Base-by-base conservation (phyloP, 176 grass and related monocot species). In the Musa acuminata region DNA sequence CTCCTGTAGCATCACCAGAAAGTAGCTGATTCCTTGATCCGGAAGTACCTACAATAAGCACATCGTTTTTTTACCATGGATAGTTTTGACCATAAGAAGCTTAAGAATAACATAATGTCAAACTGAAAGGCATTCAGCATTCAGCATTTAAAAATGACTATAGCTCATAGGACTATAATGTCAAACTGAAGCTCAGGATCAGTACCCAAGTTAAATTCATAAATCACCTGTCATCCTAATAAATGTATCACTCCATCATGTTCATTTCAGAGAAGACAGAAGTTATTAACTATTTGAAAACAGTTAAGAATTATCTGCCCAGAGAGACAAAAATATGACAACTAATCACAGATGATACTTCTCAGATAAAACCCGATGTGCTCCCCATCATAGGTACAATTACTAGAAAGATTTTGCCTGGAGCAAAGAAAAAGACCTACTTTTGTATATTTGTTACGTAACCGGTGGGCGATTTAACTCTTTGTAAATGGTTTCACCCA, bases 11-110 rank as follows among this genome's bases (percentile, higher is more conserved):
- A 50, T 68, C 51, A 54, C 62, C 79, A 64, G 55, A 75, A 22
- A 71, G 62, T 74, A 43, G 65, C 16, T 81, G 81, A 84, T 80
- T 49, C 71, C 85, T 82, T 72, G 85, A 86, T 35, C 75, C 20
- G 9, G 50, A 83, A 83, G 52, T 71, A 62, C 85, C 91, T 63
- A 53, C 68, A 67, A 7, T 73, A 73, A 27, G 48, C n/a, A 64
- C 11, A 74, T 20, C 22, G n/a, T 1, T 73, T 53, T 78, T 62
- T 7, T 49, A 87, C 63, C 53, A 75, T 25, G 4, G 35, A 43
- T 67, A 67, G 53, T 27, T 51, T 24, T 49, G 67, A 24, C 19
- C 10, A 10, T 9, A 49, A 49, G 35, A 51, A 71, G 20, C 48
- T 52, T 71, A 9, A 21, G 43, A 71, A 52, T 27, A 51, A 70